phyloP scores from a whole-genome alignment of 75 land plant species.

The Pseudotsuga menziesii region DNA sequence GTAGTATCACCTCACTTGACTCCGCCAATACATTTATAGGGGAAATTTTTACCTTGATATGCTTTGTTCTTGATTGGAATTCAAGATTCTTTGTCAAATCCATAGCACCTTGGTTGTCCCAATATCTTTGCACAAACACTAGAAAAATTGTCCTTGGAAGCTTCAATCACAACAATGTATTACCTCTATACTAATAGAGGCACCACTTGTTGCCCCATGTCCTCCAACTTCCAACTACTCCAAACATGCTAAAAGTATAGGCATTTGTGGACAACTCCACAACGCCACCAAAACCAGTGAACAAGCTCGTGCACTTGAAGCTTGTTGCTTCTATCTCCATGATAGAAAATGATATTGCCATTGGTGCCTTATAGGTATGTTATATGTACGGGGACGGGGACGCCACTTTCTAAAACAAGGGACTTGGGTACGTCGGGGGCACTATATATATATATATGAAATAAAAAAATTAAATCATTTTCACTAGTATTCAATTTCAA shows the following conservation, averaged over 20 bases:
- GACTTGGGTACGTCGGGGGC: too few relatives aligned
- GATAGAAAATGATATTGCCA: too few relatives aligned
- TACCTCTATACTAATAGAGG: background rate
- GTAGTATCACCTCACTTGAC: too few relatives aligned
- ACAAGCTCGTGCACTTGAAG: background rate
- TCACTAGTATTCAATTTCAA: too few relatives aligned
- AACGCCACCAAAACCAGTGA: background rate
- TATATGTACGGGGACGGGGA: too few relatives aligned
- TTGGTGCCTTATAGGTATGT: too few relatives aligned
- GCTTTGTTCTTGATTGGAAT: slow-evolving; percentile 9
- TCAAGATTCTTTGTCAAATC: background rate
- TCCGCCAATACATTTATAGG: background rate
- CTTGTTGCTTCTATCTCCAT: background rate
- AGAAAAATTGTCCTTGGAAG: background rate
- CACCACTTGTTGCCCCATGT: too few relatives aligned
- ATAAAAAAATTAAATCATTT: too few relatives aligned
- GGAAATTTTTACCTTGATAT: background rate
- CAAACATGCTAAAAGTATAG: too few relatives aligned
- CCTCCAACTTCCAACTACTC: background rate
- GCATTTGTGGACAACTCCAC: background rate
- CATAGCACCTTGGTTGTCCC: background rate
- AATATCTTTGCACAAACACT: background rate
- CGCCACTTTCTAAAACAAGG: too few relatives aligned
- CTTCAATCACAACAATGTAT: background rate
- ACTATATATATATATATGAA: too few relatives aligned